A percentile compares a stretch with the other conserved stretches of the same genome.
Conservation (phyloP, 371 early-diverging fungal species). For the Basidiobolus meristosporus region DNA sequence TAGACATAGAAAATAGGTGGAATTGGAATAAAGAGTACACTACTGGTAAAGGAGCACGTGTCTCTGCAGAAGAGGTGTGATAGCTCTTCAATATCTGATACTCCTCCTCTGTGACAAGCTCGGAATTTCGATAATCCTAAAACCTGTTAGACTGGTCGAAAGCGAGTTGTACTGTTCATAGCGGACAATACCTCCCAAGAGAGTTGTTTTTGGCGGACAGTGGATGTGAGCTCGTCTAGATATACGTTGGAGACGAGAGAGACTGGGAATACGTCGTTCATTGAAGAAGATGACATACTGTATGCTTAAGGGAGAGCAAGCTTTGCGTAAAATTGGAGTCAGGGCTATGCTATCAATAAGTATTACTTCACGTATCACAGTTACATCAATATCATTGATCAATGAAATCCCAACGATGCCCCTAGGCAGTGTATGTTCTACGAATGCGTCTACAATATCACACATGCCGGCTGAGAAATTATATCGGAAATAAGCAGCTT, state of each 20-base stretch:
- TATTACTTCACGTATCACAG: no score
- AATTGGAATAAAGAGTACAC: constrained; percentile 1
- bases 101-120: constrained; percentile 60
- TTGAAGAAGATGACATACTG: no score
- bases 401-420: no score
- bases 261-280: no score
- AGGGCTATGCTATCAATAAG: no score
- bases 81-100: constrained; percentile 40
- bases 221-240: constrained; percentile 54
- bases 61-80: constrained; percentile 19
- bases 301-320: no score
- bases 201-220: constrained; percentile 55
- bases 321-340: no score
- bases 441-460: no score
- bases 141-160: constrained; percentile 1
- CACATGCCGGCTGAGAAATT: no score
- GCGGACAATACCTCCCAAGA: constrained; percentile 63
- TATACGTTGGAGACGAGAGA: constrained; percentile 62
- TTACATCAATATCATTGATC: no score
- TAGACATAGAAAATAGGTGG: not conserved
- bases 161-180: not conserved
- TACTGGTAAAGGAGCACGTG: not conserved
- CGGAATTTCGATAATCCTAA: constrained; percentile 76
- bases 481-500: no score
- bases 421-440: no score